Evolutionary conservation across 441 rosid genomes (phyloP).

Genomic region (Bruguiera hainesii): DNA sequence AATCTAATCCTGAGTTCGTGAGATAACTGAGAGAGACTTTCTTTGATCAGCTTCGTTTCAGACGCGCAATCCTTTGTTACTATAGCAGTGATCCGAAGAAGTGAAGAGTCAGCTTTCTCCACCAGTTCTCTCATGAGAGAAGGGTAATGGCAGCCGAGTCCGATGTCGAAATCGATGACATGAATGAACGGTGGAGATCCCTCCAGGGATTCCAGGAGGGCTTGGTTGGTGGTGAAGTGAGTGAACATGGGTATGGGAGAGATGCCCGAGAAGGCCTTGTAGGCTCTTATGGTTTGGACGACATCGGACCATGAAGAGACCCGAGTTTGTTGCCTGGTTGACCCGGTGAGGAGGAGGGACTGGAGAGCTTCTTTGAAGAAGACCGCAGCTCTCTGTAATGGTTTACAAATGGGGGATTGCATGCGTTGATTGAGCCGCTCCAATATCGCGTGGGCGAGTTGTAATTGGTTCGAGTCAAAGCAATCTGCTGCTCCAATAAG

Average conservation of each 20-base stretch:
- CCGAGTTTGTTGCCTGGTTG: conserved; percentile 31
- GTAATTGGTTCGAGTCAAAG: conserved; percentile 72
- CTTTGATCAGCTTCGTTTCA: conserved; percentile 68
- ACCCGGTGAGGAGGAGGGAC: conserved; percentile 49
- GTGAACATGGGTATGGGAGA: conserved; percentile 91
- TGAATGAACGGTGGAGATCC: conserved; percentile 59
- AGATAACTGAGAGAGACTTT: conserved; percentile 74
- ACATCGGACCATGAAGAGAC: conserved; percentile 62
- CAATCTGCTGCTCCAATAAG: conserved; percentile 74
- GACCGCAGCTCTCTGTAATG: conserved; percentile 80
- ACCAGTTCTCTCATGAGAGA: conserved; percentile 79
- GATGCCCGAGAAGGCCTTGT: conserved; percentile 62
- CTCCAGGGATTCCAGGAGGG: conserved; percentile 64
- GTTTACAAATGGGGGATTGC: conserved; percentile 60
- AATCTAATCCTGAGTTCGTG: conserved; percentile 66
- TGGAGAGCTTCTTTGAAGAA: conserved; percentile 83
- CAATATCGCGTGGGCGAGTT: conserved; percentile 64
- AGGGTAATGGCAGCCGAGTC: conserved; percentile 92
- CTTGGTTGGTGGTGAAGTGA: conserved; percentile 84
- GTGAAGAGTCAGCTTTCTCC: conserved; percentile 43
- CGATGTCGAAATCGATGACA: conserved; percentile 85
- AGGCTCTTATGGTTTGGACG: conserved; percentile 65
- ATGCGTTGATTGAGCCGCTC: conserved; percentile 71
- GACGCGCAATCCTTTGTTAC: conserved; percentile 63
- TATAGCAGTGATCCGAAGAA: conserved; percentile 71